Evolutionary conservation across 768 basidiomycete genomes (phyloP).

Genomic region (Tylopilus sp.): DNA sequence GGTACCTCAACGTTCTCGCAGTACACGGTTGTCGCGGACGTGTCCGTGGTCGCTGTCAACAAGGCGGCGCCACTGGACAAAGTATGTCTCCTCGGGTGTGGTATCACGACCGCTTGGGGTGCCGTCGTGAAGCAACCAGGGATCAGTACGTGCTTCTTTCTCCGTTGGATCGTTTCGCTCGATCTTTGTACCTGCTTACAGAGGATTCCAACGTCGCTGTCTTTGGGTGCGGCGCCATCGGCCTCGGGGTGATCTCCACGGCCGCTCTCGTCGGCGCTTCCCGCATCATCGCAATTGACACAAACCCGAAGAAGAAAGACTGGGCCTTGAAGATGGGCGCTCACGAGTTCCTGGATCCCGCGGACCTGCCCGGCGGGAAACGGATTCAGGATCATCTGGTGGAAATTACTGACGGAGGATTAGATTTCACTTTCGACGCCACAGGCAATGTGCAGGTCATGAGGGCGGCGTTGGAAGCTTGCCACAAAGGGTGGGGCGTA

Average conservation of each 20-base stretch:
- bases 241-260: constrained; percentile 88
- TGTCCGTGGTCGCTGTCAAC: constrained; percentile 91
- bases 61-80: constrained; percentile 86
- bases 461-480: constrained; percentile 95
- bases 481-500: constrained; percentile 99
- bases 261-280: constrained; percentile 73
- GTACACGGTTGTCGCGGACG: constrained; percentile 97
- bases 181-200: constrained; percentile 23
- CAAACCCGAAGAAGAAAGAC: constrained; percentile 77
- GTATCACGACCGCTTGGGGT: constrained; percentile 99
- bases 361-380: constrained; percentile 66
- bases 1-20: constrained; percentile 99
- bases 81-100: constrained; percentile 95
- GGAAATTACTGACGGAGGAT: constrained; percentile 92
- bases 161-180: neutral
- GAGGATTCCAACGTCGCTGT: constrained; percentile 89
- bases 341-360: constrained; percentile 90
- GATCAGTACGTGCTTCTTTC: constrained; percentile 50
- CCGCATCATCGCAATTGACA: constrained; percentile 90
- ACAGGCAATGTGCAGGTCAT: constrained; percentile 96
- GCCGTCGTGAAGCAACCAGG: constrained; percentile 90
- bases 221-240: constrained; percentile 96
- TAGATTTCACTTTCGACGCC: constrained; percentile 96
- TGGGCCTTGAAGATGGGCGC: constrained; percentile 95
- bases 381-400: constrained; percentile 87